Evolutionary conservation across 768 basidiomycete species (phyloP), one percentile per base, ranked within the genome.

Genomic region (Boletus sp.): DNA sequence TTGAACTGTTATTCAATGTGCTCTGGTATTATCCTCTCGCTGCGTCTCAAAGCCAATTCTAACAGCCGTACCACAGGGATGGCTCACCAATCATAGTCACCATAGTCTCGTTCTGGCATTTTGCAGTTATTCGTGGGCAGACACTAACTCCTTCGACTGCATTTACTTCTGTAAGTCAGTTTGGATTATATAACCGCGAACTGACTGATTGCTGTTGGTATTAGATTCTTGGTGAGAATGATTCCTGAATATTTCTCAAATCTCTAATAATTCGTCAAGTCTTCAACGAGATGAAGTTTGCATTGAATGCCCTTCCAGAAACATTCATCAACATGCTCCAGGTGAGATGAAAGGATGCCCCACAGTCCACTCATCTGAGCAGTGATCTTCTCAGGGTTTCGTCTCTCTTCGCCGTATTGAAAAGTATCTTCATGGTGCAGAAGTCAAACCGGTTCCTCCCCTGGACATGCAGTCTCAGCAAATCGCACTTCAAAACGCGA

Each of bases 331-430:
- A 92, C 63, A 79, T 91, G 74, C 77, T 96, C 7, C 93, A 97
- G 74, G 87, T 83, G 49, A 40, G 65, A 55, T 15, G 14, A 35
- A 30, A 5, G 2, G 9, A 15, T 2, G 7, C 2, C 1, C 38
- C 25, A 41, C 14, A 17, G 13, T 6, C n/a, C 8, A 9, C n/a
- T 35, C 19, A 17, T 38, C 46, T 43, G 17, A 49, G 38, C 32
- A 32, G 21, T 19, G 1, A 30, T 51, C 19, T 47, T 30, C 54
- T 38, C 42, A 88, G 87, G 82, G 84, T 51, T 77, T 90, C 43
- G 90, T 97, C 15, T 94, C 92, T 11, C 75, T 94, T 47, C 84
- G 88, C 17, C 90, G 94, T 47, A 94, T 97, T 55, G 93, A 95
- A 67, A 93, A 90, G 63, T 97, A 95, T 69, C 80, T 97, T 25